Base-by-base conservation (phyloP, 1,139 yeast genomes). In the Kluyveromyces sp. region DNA sequence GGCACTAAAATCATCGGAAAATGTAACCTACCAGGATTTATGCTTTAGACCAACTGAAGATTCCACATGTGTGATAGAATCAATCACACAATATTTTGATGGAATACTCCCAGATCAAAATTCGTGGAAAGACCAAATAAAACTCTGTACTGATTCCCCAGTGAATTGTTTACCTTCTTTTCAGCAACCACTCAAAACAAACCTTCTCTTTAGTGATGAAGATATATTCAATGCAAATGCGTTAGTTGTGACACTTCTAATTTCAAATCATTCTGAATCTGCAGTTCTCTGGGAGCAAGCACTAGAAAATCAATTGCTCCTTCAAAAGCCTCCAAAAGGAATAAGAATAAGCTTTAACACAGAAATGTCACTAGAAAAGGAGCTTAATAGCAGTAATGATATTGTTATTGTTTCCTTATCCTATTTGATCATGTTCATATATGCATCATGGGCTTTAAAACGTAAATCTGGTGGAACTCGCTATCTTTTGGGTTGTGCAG, bases 161-260 rank as follows among this genome's bases (percentile, higher is more conserved):
- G 97, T 92, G 1, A 83, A 79, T 52, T 92, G 98, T 61, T 69
- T 92, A 39, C 97, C 98, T 0, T 68, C 82, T 0, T 92, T 90
- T 66, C 96, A 88, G 59, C 97, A 89, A 62, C 97, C 97, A 0
- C 69, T 92, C 52, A 83, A 82, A 52, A 78, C 81, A 37, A 78
- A 82, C 43, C 55, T 87, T 30, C 63, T 92, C 6, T 86, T 92
- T 63, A 88, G 88, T 25, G 81, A 79, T 1, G 71, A 71, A 34
- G 72, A 79, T 59, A 75, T 83, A 0, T 60, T 83, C 15, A 63
- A 76, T 0, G 73, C 96, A 0, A 70, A 73, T 35, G 95, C 97
- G 0, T 74, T 90, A 45, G 83, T 86, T 0, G 76, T 85, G 0
- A 88, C 97, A 0, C 67, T 88, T 44, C 71, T 90, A 33, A 63